These are phyloP conservation scores for Caloboletus firmus DNA, from an alignment of 1,284 basidiomycete species.

Conservation along the genomic window DNA sequence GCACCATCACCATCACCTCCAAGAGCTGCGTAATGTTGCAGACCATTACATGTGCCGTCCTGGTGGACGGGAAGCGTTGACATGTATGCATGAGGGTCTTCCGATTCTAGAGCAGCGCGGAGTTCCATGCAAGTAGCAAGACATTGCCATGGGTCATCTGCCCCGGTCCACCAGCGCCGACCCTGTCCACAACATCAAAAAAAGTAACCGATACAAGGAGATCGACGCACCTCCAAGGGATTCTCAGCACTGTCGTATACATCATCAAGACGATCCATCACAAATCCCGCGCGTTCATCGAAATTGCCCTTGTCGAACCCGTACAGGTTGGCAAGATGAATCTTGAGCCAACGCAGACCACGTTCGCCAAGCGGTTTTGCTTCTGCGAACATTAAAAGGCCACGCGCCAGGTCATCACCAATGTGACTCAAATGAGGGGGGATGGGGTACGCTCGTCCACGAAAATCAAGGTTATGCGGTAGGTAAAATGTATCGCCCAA, in stretches of 20 bases:
- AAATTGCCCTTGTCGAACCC: conserved; percentile 97
- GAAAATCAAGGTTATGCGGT: conserved; percentile 98
- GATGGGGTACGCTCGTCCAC: conserved; percentile 95
- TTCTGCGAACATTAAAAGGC: conserved; percentile 85
- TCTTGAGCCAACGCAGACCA: conserved; percentile 86
- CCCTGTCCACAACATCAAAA: conserved; percentile 46
- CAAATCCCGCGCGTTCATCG: conserved; percentile 84
- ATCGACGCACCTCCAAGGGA: conserved; percentile 67
- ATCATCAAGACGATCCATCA: conserved; percentile 71
- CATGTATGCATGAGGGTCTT: conserved; percentile 69
- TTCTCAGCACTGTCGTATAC: conserved; percentile 83
- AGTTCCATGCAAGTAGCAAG: conserved; percentile 92
- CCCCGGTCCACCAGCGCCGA: conserved; percentile 83
- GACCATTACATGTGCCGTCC: conserved; percentile 97
- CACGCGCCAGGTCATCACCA: conserved; percentile 92
- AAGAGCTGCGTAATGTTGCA: conserved; percentile 98
- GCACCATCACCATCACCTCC: conserved; percentile 92
- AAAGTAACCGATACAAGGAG: not conserved
- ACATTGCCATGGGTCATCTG: conserved; percentile 98
- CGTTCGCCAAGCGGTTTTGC: conserved; percentile 76
- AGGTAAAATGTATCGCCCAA: conserved; percentile 87
- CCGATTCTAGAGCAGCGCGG: conserved; percentile 71
- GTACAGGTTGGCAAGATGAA: conserved; percentile 91
- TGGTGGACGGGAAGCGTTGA: conserved; percentile 93
- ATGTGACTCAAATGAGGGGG: conserved; percentile 96